These are phyloP conservation scores for Protoeuglena noctilucae DNA, from an alignment of 139 green algal genomes.

Conservation along the genomic window DNA sequence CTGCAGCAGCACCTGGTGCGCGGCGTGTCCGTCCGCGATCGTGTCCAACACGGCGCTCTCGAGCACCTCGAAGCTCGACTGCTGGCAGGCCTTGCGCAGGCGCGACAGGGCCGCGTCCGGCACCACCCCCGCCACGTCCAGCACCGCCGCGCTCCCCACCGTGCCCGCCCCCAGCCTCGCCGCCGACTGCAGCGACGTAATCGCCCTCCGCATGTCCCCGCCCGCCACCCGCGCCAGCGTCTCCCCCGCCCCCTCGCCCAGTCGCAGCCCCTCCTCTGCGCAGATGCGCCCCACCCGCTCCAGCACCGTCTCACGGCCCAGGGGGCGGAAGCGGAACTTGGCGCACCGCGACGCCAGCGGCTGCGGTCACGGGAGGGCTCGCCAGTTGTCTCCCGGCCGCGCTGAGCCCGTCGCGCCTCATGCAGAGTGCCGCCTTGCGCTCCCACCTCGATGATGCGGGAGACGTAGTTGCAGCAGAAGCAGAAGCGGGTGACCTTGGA, in stretches of 20 bases:
- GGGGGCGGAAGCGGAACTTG: conserved; percentile 77
- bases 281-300: conserved; percentile 61
- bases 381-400: too few species aligned
- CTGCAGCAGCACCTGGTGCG: conserved; percentile 58
- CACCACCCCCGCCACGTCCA: conserved; percentile 34
- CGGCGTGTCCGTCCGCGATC: conserved; percentile 60
- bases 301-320: conserved; percentile 36
- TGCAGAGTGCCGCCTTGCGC: too few species aligned
- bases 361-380: too few species aligned
- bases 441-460: conserved; percentile 97
- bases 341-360: conserved; percentile 74
- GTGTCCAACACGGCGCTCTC: conserved; percentile 30
- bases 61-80: conserved; percentile 14
- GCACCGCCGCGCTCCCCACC: conserved; percentile 30
- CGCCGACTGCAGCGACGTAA: conserved; percentile 49
- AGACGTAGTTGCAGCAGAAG: conserved; percentile 98
- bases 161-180: neutral
- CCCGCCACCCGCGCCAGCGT: conserved; percentile 40
- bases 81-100: conserved; percentile 20
- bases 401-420: too few species aligned
- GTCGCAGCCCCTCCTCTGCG: conserved; percentile 41
- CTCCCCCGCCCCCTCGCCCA: conserved; percentile 34
- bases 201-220: conserved; percentile 76
- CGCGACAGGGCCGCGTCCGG: conserved; percentile 17
- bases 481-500: conserved; percentile 85